phyloP scores from a whole-genome alignment of 176 grass and related monocot genomes.

The Pontederia paniculata region DNA sequence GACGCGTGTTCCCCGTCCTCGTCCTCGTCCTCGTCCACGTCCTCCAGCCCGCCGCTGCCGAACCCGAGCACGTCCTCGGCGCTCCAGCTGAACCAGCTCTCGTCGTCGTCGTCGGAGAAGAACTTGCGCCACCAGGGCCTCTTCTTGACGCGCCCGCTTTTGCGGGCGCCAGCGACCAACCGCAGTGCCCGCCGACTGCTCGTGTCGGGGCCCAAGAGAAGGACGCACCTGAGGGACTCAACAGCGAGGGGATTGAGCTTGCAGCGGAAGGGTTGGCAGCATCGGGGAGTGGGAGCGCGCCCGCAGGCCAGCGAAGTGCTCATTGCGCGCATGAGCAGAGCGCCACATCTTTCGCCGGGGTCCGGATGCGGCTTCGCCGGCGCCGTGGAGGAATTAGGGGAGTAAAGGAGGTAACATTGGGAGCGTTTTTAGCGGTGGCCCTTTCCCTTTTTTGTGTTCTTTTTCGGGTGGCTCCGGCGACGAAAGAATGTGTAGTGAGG shows the following conservation, averaged over 20 bases:
- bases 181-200: conserved; percentile 12
- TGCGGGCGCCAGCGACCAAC: conserved; percentile 25
- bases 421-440: too few species aligned
- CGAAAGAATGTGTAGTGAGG: too few species aligned
- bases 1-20: conserved; percentile 20
- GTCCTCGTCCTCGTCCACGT: neutral
- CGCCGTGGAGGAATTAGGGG: too few species aligned
- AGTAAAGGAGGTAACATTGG: too few species aligned
- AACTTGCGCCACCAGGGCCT: conserved; percentile 58
- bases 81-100: conserved; percentile 39
- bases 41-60: neutral
- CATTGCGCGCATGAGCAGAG: conserved; percentile 38
- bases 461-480: too few species aligned
- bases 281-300: conserved; percentile 13
- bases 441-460: too few species aligned
- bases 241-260: conserved; percentile 5
- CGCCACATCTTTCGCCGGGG: conserved; percentile 32
- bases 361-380: too few species aligned
- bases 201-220: conserved; percentile 31
- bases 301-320: conserved; percentile 40
- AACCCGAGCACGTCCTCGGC: conserved; percentile 39
- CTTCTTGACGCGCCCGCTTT: conserved; percentile 28
- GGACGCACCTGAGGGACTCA: conserved; percentile 41
- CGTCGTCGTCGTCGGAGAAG: conserved; percentile 48
- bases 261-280: conserved; percentile 8